Evolutionary conservation across 2,329 filamentous ascomycete genomes (phyloP), one percentile per base, ranked within the genome.

Genomic region (Seiridium unicorne): DNA sequence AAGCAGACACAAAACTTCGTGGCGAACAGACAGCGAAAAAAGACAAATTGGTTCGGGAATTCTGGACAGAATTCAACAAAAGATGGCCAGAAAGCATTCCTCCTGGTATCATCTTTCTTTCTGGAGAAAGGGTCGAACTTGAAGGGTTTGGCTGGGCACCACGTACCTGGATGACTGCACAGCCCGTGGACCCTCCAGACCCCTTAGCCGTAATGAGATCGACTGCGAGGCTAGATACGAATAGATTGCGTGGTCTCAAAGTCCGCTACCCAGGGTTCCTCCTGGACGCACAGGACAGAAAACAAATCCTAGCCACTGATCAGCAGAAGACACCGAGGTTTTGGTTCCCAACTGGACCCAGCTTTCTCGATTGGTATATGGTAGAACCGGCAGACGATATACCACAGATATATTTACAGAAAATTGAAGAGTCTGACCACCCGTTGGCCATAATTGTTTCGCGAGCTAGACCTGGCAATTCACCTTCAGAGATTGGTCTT

Each of bases 261-360:
- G 57, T 59, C 6, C 47, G 47, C 5, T 59, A 59, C 38, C 57
- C 57, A 5, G 57, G 57, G 7, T 54, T 59, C 38, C 31, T 59
- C n/a, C 40, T 59, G 8, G 32, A 59, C 32, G 18, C 57, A 44
- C 44, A 44, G 44, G 44, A 44, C 4, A 44, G 44, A 44, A 44
- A 18, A 13, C 44, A 44, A 4, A 44, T 44, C 13, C 9, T 44
- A 3, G 44, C 44, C 9, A 44, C 44, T 4, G 44, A 44, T 11
- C 13, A 44, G 44, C 44, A 44, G 4, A 44, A 10, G 9, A 44
- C 13, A 44, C n/a, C n/a, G n/a, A 44, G 44, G 18, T 44, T 44
- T 44, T 44, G 44, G 44, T 44, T 44, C 18, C 44, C 44, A 4
- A 44, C 44, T 4, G 44, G 44, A 4, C 44, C 44, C 13, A 44